Percentiles rank a stretch among this genome's conserved stretches.
These are phyloP conservation scores for Cicer cuneatum DNA, from an alignment of 306 rosid genomes.

Conservation along the genomic window DNA sequence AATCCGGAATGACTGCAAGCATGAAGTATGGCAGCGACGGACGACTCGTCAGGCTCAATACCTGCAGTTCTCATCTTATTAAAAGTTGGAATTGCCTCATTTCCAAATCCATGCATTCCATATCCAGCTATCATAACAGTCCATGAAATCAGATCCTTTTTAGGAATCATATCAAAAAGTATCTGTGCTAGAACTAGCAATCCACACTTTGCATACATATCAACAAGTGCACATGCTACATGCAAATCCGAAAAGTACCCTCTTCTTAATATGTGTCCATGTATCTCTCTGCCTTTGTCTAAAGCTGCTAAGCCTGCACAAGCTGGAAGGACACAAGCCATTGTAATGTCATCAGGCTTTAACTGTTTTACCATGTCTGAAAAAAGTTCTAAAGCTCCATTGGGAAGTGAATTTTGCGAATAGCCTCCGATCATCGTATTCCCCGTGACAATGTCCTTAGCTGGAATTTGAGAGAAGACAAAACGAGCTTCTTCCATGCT, in stretches of 20 bases:
- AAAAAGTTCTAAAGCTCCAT: no score
- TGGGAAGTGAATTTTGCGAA: no score
- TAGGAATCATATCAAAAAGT: slow-evolving; percentile 41
- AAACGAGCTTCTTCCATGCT: slow-evolving; percentile 70
- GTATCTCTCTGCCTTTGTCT: slow-evolving; percentile 45
- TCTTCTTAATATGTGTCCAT: slow-evolving; percentile 58
- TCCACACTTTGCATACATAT: slow-evolving; percentile 6
- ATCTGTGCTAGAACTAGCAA: slow-evolving; percentile 12
- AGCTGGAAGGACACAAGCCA: no score
- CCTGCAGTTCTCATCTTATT: slow-evolving; percentile 43
- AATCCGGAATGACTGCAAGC: slow-evolving; percentile 76
- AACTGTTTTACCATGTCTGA: no score
- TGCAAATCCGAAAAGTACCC: slow-evolving; percentile 30
- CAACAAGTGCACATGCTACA: no score
- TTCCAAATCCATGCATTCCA: slow-evolving; percentile 53
- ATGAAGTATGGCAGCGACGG: slow-evolving; percentile 65
- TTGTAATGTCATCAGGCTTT: no score
- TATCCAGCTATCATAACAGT: slow-evolving; percentile 35
- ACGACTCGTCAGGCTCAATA: slow-evolving; percentile 47
- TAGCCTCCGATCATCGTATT: no score
- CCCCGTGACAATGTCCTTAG: slow-evolving; percentile 43
- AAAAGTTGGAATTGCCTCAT: slow-evolving; percentile 58
- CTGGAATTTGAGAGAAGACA: slow-evolving; percentile 55
- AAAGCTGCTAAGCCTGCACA: no score
- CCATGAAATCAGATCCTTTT: slow-evolving; percentile 42